Base-by-base conservation (phyloP, 2,329 filamentous ascomycete species). In the Alternaria triticimaculans region DNA sequence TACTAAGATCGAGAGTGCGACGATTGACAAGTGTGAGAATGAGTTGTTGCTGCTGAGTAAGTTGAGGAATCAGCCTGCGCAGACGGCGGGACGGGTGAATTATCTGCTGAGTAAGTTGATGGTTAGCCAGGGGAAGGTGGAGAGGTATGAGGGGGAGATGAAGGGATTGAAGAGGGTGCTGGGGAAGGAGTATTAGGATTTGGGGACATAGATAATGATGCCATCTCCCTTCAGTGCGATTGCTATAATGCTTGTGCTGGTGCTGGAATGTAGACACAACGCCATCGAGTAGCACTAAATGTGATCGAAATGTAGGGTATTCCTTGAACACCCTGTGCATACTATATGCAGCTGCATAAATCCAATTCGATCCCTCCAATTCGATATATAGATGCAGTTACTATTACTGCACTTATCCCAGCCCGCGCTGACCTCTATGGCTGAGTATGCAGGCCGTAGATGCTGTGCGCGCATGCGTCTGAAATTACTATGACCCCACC, bases 81-180 rank as follows among this genome's bases (percentile, higher is more conserved):
- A 96, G 83, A 83, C 92, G 26, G 83, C 82, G 1, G 85, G 87
- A 0, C 83, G 95, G 33, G 85, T 93, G 3, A 83, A 87, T 60
- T 97, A 92, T 82, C 81, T 97, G 67, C 78, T 97, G 50, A 80
- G 77, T 1, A 97, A 97, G 83, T 80, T 97, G 64, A 85, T 89
- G 69, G 82, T 78, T n/a, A 89, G 91, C 64, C 94, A 97, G 83
- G 79, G 78, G 56, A 95, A 91, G 83, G 89, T 97, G 63, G 86
- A 89, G 71, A 84, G 81, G 57, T 92, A 90, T 77, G 94, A 97
- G 80, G 84, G 80, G 71, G 89, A 97, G 76, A 92, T 91, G 80
- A 87, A 80, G 2, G 81, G 66, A 44, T 80, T 96, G 81, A 95
- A 95, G 84, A 92, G 90, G 84, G 81, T 92, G 48, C 79, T 96